A percentile compares a stretch with the other conserved stretches of the same genome.
Conservation (phyloP, 176 grass and related monocot genomes). For the Carex pumila region DNA sequence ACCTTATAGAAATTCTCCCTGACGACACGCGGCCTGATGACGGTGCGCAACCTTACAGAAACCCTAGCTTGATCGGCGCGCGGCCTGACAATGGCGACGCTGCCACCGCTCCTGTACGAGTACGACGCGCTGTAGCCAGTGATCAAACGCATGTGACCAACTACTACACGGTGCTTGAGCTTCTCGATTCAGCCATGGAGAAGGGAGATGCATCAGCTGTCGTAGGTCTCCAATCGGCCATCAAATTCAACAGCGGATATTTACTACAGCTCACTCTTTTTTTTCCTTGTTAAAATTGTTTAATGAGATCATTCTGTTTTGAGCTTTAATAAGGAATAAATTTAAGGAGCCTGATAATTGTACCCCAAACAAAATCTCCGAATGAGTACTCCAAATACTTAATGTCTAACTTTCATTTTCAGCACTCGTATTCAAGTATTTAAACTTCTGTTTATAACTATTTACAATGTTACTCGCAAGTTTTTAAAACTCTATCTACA, state of each 20-base stretch:
- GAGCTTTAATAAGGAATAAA: no score
- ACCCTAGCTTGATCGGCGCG: conserved; percentile 8
- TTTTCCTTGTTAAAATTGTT: background rate
- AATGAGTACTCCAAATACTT: no score
- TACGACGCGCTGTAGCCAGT: conserved; percentile 70
- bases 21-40: no score
- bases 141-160: conserved; percentile 82
- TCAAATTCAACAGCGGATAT: conserved; percentile 97
- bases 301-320: background rate
- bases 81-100: conserved; percentile 29
- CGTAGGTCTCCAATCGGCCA: conserved; percentile 61
- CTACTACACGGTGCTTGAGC: conserved; percentile 88
- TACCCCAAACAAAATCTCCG: no score
- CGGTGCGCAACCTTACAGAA: no score
- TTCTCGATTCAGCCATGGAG: conserved; percentile 51
- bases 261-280: background rate
- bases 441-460: no score
- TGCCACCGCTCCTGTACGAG: conserved; percentile 73
- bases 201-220: conserved; percentile 62
- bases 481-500: no score
- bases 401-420: no score
- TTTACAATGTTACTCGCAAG: no score
- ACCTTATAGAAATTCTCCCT: no score
- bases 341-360: no score
- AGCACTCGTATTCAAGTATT: no score